phyloP scores from a whole-genome alignment of 2,329 filamentous ascomycete species.

The Fusarium agapanthi region DNA sequence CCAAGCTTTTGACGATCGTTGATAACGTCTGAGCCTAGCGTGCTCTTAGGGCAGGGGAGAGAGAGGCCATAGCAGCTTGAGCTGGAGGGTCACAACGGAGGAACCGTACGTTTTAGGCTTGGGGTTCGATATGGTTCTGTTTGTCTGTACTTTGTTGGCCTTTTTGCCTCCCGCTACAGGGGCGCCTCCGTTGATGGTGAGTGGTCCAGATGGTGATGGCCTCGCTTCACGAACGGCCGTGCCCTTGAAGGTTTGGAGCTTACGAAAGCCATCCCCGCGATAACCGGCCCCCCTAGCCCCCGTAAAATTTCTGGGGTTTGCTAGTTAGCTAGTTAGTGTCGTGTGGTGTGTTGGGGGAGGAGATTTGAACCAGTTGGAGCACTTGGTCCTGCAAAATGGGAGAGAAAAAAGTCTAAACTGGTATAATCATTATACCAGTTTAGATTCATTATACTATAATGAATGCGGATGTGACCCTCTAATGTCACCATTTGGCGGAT shows the following conservation, averaged over 20 bases:
- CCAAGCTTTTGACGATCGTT: constrained; percentile 17
- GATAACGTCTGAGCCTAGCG: constrained; percentile 14
- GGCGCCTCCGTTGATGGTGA: neutral
- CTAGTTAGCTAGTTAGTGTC: neutral
- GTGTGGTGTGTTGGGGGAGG: neutral
- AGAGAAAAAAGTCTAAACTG: constrained; percentile 18
- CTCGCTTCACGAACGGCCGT: neutral
- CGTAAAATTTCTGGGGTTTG: constrained; percentile 11
- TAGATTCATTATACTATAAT: too few species aligned
- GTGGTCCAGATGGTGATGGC: constrained; percentile 1
- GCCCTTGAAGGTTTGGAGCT: constrained; percentile 23
- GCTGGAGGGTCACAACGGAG: constrained; percentile 2
- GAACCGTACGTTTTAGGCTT: constrained; percentile 14
- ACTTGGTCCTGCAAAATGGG: neutral
- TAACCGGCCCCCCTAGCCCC: neutral
- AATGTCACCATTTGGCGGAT: constrained; percentile 1
- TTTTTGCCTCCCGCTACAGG: constrained; percentile 31
- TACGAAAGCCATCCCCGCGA: constrained; percentile 26
- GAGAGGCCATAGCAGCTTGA: neutral
- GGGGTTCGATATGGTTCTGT: constrained; percentile 6
- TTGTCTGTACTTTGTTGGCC: constrained; percentile 7
- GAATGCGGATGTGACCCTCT: constrained; percentile 32
- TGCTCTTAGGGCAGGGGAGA: constrained; percentile 6
- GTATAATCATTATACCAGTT: too few species aligned
- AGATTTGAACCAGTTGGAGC: neutral